These are phyloP conservation scores for Inosperma sp. DNA, from an alignment of 768 basidiomycete species.

Conservation along the genomic window DNA sequence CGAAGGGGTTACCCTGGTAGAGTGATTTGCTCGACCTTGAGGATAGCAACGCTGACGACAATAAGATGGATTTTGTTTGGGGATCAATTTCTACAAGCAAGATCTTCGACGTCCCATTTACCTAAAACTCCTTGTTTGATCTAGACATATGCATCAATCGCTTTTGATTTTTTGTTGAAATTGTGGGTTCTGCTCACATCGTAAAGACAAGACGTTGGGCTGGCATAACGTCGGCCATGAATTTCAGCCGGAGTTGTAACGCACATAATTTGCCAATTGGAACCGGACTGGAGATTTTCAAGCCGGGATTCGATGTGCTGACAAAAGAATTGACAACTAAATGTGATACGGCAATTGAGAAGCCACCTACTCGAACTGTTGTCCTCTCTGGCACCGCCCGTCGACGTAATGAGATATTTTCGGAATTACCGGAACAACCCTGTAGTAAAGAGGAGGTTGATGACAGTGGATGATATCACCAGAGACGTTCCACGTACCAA, in stretches of 20 bases:
- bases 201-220: constrained; percentile 21
- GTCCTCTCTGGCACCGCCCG: background rate
- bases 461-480: background rate
- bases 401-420: constrained; percentile 1
- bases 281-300: constrained; percentile 23
- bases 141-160: background rate
- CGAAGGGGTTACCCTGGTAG: too few relatives aligned
- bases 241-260: constrained; percentile 28
- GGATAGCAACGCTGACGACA: too few relatives aligned
- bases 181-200: constrained; percentile 11
- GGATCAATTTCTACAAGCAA: constrained; percentile 11
- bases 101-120: constrained; percentile 15
- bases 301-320: constrained; percentile 24
- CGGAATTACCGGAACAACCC: constrained; percentile 16
- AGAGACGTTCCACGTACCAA: constrained; percentile 15
- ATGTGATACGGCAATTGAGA: background rate
- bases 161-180: background rate
- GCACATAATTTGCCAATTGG: constrained; percentile 32
- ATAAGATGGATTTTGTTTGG: too few relatives aligned
- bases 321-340: background rate
- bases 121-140: constrained; percentile 10
- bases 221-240: constrained; percentile 20
- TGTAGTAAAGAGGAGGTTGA: constrained; percentile 1
- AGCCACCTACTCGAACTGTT: constrained; percentile 5
- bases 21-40: too few relatives aligned